Evolutionary conservation across 2,329 filamentous ascomycete genomes (phyloP), one percentile per base, ranked within the genome.

Genomic region (Aspergillus udagawae): DNA sequence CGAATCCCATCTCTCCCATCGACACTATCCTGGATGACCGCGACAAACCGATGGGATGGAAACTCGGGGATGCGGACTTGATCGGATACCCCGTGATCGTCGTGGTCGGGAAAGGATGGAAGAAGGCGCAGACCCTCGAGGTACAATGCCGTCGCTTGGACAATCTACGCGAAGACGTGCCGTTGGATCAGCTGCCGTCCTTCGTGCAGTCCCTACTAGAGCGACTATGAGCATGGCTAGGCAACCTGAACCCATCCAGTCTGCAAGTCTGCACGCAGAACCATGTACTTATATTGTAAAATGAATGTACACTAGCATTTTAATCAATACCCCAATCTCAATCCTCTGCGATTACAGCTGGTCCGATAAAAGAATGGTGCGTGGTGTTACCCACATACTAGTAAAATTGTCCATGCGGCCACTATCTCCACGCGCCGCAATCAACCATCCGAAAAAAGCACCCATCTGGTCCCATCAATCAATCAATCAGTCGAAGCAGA

Each of bases 21-120:
- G 91, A 96, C 68, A 78, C 83, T 2, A 80, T 91, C 2, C 74
- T 96, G 1, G 92, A 96, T 71, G 92, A 96, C 73, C 81, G 89
- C 20, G 73, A 77, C 28, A 82, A 85, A 63, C 78, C 82, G 1
- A 80, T 97, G 59, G 83, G 85, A 3, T 96, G 91, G 90, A 97
- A 96, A 73, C 79, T 97, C 69, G 86, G 85, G 41, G 94, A 99
- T 75, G 94, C 93, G 1, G 92, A 97, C 72, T 71, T 94, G 57
- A 85, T 93, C 54, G 94, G 94, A 3, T 96, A 95, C 71, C 93
- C 93, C 0, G 80, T 97, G 12, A 80, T 93, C 8, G 80, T 97
- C 12, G 81, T 97, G 1, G 73, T 97, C 32, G 93, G 93, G 0
- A 87, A 83, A 60, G 79, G 78, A 3, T 96, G 89, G 87, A 75